These are phyloP conservation scores for Trifolium fragiferum DNA, from an alignment of 306 rosid species.

Conservation along the genomic window DNA sequence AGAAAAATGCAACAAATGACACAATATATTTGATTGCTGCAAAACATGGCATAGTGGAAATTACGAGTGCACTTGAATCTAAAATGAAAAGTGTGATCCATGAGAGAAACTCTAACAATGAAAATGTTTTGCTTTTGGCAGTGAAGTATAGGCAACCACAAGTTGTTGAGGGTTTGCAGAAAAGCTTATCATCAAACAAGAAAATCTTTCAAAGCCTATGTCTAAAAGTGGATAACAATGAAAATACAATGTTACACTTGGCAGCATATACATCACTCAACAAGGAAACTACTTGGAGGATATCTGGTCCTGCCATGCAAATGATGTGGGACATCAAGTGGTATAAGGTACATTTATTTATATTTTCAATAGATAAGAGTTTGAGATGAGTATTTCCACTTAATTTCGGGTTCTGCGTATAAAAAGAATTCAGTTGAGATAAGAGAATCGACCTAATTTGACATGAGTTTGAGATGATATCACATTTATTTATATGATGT, in stretches of 20 bases:
- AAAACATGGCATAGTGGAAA: slow-evolving; percentile 32
- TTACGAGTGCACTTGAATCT: not conserved
- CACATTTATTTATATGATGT: too few relatives aligned
- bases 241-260: too few relatives aligned
- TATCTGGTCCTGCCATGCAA: slow-evolving; percentile 49
- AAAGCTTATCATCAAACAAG: not conserved
- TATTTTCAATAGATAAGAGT: too few relatives aligned
- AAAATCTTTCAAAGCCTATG: not conserved
- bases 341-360: slow-evolving; percentile 50
- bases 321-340: slow-evolving; percentile 55
- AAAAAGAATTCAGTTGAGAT: too few relatives aligned
- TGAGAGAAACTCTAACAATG: slow-evolving; percentile 30
- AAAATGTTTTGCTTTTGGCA: slow-evolving; percentile 39
- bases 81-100: slow-evolving; percentile 12
- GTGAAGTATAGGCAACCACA: slow-evolving; percentile 33
- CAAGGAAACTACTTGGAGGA: slow-evolving; percentile 35
- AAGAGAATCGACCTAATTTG: too few relatives aligned
- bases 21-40: slow-evolving; percentile 37
- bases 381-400: too few relatives aligned
- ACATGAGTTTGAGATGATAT: too few relatives aligned
- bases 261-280: not conserved
- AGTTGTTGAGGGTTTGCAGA: not conserved
- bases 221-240: too few relatives aligned
- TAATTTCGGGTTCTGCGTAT: too few relatives aligned
- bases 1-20: not conserved